phyloP scores from a whole-genome alignment of 2,329 filamentous ascomycete genomes.

The Plectosphaerella cucumerina region DNA sequence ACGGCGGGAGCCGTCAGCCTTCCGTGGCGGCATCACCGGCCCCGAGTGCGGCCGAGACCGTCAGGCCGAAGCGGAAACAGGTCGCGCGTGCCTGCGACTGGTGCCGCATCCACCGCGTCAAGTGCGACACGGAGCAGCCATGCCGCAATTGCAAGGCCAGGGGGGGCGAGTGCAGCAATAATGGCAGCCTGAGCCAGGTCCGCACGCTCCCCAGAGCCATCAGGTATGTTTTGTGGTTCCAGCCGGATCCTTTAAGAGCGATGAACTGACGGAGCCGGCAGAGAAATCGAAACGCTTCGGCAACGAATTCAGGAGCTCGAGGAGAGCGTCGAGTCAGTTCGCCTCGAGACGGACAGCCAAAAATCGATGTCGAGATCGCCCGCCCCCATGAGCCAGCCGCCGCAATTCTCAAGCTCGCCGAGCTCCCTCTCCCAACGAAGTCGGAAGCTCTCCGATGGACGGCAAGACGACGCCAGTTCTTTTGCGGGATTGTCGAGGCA shows the following conservation, averaged over 20 bases:
- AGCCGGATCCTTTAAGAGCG: too few relatives aligned
- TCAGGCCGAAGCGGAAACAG: slow-evolving; percentile 10
- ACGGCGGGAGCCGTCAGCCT: background rate
- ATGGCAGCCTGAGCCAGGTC: slow-evolving; percentile 22
- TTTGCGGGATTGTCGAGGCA: too few relatives aligned
- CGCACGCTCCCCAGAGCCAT: slow-evolving; percentile 22
- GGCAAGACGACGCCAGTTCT: too few relatives aligned
- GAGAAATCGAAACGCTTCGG: slow-evolving; percentile 32
- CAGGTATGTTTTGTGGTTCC: slow-evolving; percentile 7
- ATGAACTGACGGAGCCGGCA: background rate
- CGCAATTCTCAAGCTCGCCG: background rate
- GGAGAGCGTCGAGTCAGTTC: background rate
- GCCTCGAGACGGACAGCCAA: background rate
- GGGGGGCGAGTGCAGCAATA: slow-evolving; percentile 29
- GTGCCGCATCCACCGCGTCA: slow-evolving; percentile 36
- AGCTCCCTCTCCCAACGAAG: background rate
- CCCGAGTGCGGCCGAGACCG: background rate
- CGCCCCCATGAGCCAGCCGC: background rate
- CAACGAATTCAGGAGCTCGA: slow-evolving; percentile 24
- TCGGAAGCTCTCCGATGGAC: too few relatives aligned
- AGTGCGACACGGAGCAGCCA: slow-evolving; percentile 33
- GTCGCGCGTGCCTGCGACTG: slow-evolving; percentile 29
- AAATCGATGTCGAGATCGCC: background rate
- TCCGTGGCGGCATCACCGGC: background rate
- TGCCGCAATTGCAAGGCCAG: slow-evolving; percentile 33